Conservation (phyloP, 768 basidiomycete species). For the Flagelloscypha sp. region DNA sequence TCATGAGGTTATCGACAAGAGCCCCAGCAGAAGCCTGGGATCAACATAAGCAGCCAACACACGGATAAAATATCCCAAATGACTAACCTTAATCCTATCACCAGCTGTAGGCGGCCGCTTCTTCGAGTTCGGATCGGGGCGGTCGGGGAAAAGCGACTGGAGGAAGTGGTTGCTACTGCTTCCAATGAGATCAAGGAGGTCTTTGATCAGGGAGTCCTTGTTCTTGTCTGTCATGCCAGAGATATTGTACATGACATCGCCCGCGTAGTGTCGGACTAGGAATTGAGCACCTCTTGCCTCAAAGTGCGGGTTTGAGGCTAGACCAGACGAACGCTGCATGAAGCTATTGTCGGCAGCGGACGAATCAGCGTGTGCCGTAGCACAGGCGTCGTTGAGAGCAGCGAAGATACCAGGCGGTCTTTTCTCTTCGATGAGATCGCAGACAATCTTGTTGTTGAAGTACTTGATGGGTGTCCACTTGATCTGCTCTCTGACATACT, state of each 20-base stretch:
- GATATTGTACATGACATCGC: conserved; percentile 97
- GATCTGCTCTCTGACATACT: conserved; percentile 97
- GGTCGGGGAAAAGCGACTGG: conserved; percentile 84
- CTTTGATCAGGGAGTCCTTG: conserved; percentile 94
- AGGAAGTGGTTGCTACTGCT: conserved; percentile 78
- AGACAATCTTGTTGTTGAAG: conserved; percentile 97
- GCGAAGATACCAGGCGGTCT: conserved; percentile 97
- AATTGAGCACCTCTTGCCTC: conserved; percentile 93
- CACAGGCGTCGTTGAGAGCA: conserved; percentile 97
- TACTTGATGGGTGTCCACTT: conserved; percentile 99
- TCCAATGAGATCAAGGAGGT: conserved; percentile 83
- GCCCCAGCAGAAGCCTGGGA: conserved; percentile 82
- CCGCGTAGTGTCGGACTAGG: conserved; percentile 93
- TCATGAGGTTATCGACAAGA: conserved; percentile 96
- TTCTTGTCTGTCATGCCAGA: conserved; percentile 99
- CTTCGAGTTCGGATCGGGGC: conserved; percentile 94
- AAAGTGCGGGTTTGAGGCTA: conserved; percentile 87
- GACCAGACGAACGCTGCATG: conserved; percentile 76
- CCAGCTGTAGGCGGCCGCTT: conserved; percentile 97
- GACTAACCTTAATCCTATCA: conserved; percentile 88
- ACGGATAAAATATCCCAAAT: neutral
- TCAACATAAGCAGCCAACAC: neutral
- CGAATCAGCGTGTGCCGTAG: conserved; percentile 96
- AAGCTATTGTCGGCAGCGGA: conserved; percentile 95
- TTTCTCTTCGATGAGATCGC: conserved; percentile 94